Evolutionary conservation across 768 basidiomycete species (phyloP), one percentile per base, ranked within the genome.

Genomic region (Amanita muscaria): DNA sequence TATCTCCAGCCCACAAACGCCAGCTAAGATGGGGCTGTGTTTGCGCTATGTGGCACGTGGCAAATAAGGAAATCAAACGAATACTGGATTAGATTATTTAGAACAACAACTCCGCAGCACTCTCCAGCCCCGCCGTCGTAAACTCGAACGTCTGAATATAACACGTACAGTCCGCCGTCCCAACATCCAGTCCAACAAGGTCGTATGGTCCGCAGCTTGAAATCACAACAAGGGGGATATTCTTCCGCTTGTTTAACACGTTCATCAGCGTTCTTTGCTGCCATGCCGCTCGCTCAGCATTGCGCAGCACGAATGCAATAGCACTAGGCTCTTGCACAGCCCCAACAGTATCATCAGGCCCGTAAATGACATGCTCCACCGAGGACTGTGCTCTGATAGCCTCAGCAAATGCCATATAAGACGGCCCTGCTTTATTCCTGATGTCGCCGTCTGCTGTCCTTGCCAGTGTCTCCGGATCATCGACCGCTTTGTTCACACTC

Each of bases 181-280:
- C 56, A 12, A 41, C 33, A 25, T 59, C 52, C 7, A 55, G 59
- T 11, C 68, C 59, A 21, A 31, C 16, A 9, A 80, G 46, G 49
- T 84, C 81, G 51, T 83, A 85, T 22, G 82, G 82, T n/a, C 70
- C 74, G 53, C 80, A 80, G 29, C 76, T 80, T 15, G 77, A 70
- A 0, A 84, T 49, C 11, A 83, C 56, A 1, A 80, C 64, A 25
- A 80, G 57, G 14, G 63, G 61, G 14, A 61, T 53, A 1, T 23
- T 43, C 2, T 6, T 44, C 15, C 47, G 49, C 42, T 51, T 16
- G 25, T 38, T 48, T 15, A 61, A 34, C 31, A 69, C 50, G 27
- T 51, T 48, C 37, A 48, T 55, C 43, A 81, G 49, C 30, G 64
- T 61, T 9, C 63, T 60, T 38, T 68, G 44, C 59, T 80, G 81